Evolutionary conservation across 768 basidiomycete species (phyloP).

Genomic region (Hysterangium stoloniferum): DNA sequence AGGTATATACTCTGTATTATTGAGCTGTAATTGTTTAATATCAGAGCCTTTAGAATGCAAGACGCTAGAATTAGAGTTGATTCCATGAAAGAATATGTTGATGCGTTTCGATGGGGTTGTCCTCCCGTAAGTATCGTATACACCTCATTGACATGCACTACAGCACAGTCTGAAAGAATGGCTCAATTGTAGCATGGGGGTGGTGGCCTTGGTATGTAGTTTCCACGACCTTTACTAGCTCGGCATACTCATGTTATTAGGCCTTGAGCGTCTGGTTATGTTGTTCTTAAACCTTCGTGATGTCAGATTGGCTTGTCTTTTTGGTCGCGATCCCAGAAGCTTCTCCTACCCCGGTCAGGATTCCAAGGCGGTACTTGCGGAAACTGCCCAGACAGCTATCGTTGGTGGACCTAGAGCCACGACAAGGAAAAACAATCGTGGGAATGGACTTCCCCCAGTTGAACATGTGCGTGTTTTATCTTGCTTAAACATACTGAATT

Average conservation of each 20-base stretch:
- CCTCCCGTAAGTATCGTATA: constrained; percentile 26
- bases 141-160: neutral
- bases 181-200: constrained; percentile 30
- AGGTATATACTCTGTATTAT: constrained; percentile 10
- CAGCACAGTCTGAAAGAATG: neutral
- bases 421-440: constrained; percentile 17
- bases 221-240: neutral
- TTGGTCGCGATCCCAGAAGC: constrained; percentile 39
- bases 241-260: constrained; percentile 13
- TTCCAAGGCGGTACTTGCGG: constrained; percentile 18
- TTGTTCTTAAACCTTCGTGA: constrained; percentile 41
- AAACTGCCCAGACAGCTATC: constrained; percentile 19
- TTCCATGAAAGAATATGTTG: constrained; percentile 39
- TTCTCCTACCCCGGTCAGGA: constrained; percentile 13
- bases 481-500: neutral
- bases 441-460: constrained; percentile 24
- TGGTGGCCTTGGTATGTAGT: constrained; percentile 37
- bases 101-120: constrained; percentile 41
- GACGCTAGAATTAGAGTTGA: constrained; percentile 31
- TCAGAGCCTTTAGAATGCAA: constrained; percentile 21
- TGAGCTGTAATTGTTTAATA: neutral
- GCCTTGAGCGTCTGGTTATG: constrained; percentile 42
- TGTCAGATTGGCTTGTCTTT: constrained; percentile 36
- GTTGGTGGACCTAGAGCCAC: constrained; percentile 23
- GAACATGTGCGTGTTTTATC: constrained; percentile 22